Conservation (phyloP, 352 stramenopile species). For the Phytophthora citrophthora region DNA sequence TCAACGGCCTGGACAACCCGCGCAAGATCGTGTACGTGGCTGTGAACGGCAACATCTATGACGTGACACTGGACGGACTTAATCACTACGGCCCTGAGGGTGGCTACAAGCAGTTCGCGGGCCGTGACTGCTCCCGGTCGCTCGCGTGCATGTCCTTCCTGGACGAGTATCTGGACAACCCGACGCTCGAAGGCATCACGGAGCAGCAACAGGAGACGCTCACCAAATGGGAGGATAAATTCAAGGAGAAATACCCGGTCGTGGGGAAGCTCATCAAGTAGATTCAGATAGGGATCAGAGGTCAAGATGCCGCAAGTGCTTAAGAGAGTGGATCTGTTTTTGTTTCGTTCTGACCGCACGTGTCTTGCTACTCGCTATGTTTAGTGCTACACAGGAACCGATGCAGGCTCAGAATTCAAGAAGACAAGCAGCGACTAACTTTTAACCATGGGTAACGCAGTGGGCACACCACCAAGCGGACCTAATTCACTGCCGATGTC, state of each 20-base stretch:
- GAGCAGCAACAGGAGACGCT: conserved; percentile 94
- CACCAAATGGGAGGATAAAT: conserved; percentile 96
- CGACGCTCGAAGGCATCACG: conserved; percentile 90
- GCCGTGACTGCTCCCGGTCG: conserved; percentile 94
- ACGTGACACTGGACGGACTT: conserved; percentile 95
- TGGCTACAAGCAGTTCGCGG: conserved; percentile 96
- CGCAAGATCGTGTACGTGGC: conserved; percentile 95
- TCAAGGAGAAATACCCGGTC: conserved; percentile 95
- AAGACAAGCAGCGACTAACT: neutral
- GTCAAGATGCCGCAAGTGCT: conserved; percentile 11
- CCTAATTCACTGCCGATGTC: conserved; percentile 22
- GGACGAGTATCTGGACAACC: conserved; percentile 92
- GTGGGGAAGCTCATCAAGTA: conserved; percentile 84
- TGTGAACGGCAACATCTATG: conserved; percentile 95
- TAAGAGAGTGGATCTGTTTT: conserved; percentile 15
- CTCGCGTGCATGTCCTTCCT: conserved; percentile 98
- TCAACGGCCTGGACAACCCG: conserved; percentile 85
- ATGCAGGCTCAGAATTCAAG: conserved; percentile 18
- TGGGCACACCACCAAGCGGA: conserved; percentile 33
- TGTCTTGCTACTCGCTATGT: conserved; percentile 18
- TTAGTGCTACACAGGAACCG: conserved; percentile 15
- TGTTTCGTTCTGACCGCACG: conserved; percentile 14
- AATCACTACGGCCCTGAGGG: conserved; percentile 94
- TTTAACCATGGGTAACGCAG: conserved; percentile 38
- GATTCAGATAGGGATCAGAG: neutral